A percentile compares a stretch with the other conserved stretches of the same genome.
Evolutionary conservation across 768 basidiomycete species (phyloP).

Genomic region (Boletus fagicola): DNA sequence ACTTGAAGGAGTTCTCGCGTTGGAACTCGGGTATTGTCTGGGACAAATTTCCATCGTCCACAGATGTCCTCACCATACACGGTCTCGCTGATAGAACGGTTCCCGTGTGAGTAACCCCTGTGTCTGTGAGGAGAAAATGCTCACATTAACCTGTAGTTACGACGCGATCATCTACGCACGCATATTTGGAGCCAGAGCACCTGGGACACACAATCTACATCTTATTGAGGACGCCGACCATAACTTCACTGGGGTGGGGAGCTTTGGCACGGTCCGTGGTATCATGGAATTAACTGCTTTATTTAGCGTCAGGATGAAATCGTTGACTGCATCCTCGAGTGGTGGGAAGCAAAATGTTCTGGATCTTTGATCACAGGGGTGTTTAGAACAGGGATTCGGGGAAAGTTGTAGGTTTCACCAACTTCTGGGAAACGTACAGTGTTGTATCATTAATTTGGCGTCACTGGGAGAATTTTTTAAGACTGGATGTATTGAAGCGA

Average conservation of each 20-base stretch:
- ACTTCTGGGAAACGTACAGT: neutral
- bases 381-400: constrained; percentile 56
- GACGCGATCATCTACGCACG: constrained; percentile 71
- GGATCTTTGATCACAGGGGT: constrained; percentile 57
- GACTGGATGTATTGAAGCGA: neutral
- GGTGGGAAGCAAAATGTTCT: constrained; percentile 53
- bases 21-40: constrained; percentile 71
- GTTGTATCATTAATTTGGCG: neutral
- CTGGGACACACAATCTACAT: constrained; percentile 71
- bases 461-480: neutral
- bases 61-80: constrained; percentile 74
- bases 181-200: constrained; percentile 51
- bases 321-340: constrained; percentile 63
- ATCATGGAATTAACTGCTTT: constrained; percentile 3
- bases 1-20: constrained; percentile 57
- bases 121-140: neutral
- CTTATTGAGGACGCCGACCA: constrained; percentile 76
- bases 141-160: constrained; percentile 43
- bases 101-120: constrained; percentile 53
- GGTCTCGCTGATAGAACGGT: constrained; percentile 70
- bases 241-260: constrained; percentile 62
- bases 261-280: neutral
- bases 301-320: constrained; percentile 61
- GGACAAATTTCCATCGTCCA: constrained; percentile 58
- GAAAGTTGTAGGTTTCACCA: constrained; percentile 39